phyloP scores from a whole-genome alignment of 768 basidiomycete species.

The Mycena vitilis region DNA sequence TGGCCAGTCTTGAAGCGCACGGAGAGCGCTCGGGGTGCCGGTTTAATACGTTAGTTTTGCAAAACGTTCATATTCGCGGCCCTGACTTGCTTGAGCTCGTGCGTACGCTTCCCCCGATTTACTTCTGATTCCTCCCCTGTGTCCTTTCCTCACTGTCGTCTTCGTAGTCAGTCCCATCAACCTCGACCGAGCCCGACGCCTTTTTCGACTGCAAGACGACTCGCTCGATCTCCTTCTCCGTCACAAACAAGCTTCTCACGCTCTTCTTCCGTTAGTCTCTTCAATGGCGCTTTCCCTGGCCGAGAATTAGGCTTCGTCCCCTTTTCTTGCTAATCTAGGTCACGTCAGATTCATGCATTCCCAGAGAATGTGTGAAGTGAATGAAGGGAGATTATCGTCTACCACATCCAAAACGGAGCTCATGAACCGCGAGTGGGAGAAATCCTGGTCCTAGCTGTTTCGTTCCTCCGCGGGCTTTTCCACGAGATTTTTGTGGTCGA shows the following conservation, averaged over 20 bases:
- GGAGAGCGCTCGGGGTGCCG: neutral
- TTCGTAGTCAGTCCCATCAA: neutral
- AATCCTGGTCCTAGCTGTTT: neutral
- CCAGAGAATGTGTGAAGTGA: conserved; percentile 14
- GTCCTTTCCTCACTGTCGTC: neutral
- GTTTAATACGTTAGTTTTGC: neutral
- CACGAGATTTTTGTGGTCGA: neutral
- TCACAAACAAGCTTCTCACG: conserved; percentile 20
- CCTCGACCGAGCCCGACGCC: neutral
- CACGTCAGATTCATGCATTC: neutral
- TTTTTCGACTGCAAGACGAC: conserved; percentile 7
- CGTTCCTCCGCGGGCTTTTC: conserved; percentile 9
- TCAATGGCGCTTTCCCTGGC: neutral
- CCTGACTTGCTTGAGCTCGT: neutral
- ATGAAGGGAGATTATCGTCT: conserved; percentile 26
- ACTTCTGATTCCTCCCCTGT: neutral
- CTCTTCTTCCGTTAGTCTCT: conserved; percentile 23
- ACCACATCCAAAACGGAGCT: conserved; percentile 12
- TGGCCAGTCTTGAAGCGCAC: neutral
- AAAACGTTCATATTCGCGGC: neutral
- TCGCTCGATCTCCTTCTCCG: conserved; percentile 14
- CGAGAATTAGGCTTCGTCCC: neutral
- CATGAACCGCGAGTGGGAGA: conserved; percentile 4
- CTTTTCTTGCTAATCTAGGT: conserved; percentile 21
- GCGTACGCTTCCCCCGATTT: neutral